phyloP scores from a whole-genome alignment of 176 grass and related monocot genomes.

The Zea mays region DNA sequence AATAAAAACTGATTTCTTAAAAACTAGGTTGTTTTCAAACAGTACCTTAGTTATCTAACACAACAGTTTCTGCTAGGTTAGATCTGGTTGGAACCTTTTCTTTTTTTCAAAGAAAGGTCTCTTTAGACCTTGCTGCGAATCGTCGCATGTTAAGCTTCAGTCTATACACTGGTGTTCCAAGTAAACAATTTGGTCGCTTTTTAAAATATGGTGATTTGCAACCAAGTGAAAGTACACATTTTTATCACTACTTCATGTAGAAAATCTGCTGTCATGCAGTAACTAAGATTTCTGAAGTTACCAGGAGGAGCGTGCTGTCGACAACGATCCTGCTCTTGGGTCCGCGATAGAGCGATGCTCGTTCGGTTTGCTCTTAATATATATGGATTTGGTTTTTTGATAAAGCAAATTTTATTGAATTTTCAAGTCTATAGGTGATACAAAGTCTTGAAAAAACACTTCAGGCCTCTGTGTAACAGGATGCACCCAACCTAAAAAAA shows the following conservation, averaged over 20 bases:
- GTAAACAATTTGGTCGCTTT: not conserved
- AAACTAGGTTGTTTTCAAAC: no score
- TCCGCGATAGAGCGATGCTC: no score
- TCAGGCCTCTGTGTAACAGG: no score
- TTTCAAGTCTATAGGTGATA: no score
- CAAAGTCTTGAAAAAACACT: no score
- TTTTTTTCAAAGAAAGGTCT: not conserved
- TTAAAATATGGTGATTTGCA: not conserved
- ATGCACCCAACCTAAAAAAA: no score
- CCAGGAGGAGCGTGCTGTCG: constrained; percentile 71
- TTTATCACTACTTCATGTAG: not conserved
- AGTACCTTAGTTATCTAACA: not conserved
- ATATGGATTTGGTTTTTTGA: no score
- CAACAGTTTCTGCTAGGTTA: not conserved
- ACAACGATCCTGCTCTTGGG: not conserved
- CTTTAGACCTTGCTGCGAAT: not conserved
- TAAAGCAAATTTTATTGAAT: no score
- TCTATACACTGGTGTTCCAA: not conserved
- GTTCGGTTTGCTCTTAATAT: no score
- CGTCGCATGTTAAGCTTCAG: not conserved
- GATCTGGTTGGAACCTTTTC: not conserved
- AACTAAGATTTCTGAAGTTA: constrained; percentile 69
- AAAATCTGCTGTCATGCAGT: not conserved
- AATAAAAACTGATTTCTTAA: no score
- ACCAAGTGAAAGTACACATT: not conserved